Conservation (phyloP, 768 basidiomycete species). For the Pulveroboletus sp. region DNA sequence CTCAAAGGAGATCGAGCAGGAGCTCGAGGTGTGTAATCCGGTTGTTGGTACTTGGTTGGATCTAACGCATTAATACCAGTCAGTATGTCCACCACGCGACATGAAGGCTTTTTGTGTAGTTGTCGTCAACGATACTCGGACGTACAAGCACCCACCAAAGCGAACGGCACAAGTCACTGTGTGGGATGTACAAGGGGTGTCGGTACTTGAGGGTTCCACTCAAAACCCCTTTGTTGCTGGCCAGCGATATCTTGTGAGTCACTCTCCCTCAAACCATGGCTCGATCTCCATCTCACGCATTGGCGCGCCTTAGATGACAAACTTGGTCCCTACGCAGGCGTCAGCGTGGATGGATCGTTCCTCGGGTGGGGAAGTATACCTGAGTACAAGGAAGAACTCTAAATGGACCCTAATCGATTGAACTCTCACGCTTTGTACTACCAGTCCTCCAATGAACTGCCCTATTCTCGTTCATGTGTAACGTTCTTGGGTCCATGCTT, state of each 20-base stretch:
- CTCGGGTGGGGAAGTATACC: slow-evolving; percentile 64
- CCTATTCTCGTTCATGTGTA: not conserved
- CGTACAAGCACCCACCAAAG: slow-evolving; percentile 46
- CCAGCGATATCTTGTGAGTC: slow-evolving; percentile 63
- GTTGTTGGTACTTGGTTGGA: not conserved
- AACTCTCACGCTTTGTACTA: not conserved
- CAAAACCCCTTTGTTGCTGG: slow-evolving; percentile 56
- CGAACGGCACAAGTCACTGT: slow-evolving; percentile 77
- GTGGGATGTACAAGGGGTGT: slow-evolving; percentile 68
- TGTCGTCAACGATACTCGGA: slow-evolving; percentile 61
- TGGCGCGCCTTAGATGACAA: slow-evolving; percentile 42
- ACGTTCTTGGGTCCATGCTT: too few species aligned
- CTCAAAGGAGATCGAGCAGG: slow-evolving; percentile 63
- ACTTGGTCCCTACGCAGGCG: slow-evolving; percentile 64
- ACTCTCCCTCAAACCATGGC: not conserved
- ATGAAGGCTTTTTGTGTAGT: slow-evolving; percentile 77
- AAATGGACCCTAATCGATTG: slow-evolving; percentile 48
- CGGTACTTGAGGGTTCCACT: slow-evolving; percentile 47
- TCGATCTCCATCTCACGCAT: not conserved
- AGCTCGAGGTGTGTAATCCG: slow-evolving; percentile 57
- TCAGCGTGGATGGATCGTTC: slow-evolving; percentile 69
- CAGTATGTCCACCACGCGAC: slow-evolving; percentile 66
- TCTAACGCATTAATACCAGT: slow-evolving; percentile 33
- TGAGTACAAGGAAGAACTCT: slow-evolving; percentile 65
- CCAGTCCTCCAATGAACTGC: not conserved